These are phyloP conservation scores for Endogone sp. DNA, from an alignment of 192 early-diverging fungal species.

Conservation along the genomic window DNA sequence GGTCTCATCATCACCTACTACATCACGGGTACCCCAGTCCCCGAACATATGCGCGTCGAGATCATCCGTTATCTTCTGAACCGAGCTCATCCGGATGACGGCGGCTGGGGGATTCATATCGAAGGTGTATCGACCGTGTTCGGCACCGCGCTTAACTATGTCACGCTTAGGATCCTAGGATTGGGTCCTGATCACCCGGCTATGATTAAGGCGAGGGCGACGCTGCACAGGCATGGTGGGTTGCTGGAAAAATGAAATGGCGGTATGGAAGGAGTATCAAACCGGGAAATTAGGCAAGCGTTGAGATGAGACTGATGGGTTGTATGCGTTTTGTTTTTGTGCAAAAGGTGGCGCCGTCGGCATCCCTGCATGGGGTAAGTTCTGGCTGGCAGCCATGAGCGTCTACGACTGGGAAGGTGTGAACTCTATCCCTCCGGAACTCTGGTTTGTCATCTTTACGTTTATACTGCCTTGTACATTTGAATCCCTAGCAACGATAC, in stretches of 20 bases:
- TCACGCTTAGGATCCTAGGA: constrained; percentile 83
- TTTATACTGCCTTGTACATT: neutral
- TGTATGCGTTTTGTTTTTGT: no score
- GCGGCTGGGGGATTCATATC: constrained; percentile 97
- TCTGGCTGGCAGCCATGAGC: constrained; percentile 90
- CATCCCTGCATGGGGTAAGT: constrained; percentile 96
- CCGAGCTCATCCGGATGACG: constrained; percentile 78
- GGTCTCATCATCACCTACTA: constrained; percentile 89
- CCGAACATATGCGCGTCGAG: constrained; percentile 65
- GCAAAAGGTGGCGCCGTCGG: constrained; percentile 84
- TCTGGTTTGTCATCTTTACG: constrained; percentile 50
- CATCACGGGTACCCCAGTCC: constrained; percentile 69
- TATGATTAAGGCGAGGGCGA: constrained; percentile 74
- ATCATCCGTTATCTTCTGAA: constrained; percentile 85
- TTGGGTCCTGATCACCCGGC: constrained; percentile 83
- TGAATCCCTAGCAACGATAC: neutral
- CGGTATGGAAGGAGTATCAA: no score
- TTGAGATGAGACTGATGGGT: no score
- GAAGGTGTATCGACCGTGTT: constrained; percentile 92
- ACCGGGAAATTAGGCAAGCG: no score
- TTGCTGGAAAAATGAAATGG: neutral
- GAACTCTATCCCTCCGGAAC: constrained; percentile 94
- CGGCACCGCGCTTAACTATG: constrained; percentile 95
- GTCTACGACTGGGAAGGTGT: constrained; percentile 96
- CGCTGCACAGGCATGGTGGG: constrained; percentile 76